Conservation (phyloP, 2,329 filamentous ascomycete species). For the Alternaria solani region DNA sequence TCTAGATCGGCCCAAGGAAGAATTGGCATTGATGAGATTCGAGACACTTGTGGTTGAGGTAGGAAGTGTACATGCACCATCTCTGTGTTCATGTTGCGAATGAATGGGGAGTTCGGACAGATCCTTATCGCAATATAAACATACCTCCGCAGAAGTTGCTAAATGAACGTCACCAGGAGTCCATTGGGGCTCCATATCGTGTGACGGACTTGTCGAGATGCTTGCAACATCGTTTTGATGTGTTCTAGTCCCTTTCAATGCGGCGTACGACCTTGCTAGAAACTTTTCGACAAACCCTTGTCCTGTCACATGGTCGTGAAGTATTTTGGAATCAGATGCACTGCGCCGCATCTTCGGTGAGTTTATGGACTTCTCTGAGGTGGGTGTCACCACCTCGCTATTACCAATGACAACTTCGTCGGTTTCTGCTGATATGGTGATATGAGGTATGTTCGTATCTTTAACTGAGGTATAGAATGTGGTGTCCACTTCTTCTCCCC, state of each 20-base stretch:
- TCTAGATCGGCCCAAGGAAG: neutral
- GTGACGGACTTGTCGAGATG: neutral
- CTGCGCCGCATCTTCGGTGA: neutral
- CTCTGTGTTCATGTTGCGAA: neutral
- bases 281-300: neutral
- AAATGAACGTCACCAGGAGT: neutral
- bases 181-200: neutral
- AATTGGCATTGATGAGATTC: neutral
- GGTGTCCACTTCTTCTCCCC: neutral
- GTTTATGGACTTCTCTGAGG: neutral
- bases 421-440: neutral
- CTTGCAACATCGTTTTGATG: constrained; percentile 1
- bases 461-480: neutral
- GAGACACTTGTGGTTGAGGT: neutral
- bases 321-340: neutral
- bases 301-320: neutral
- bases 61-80: neutral
- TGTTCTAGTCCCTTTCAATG: neutral
- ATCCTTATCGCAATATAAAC: neutral
- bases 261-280: neutral
- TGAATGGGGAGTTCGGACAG: neutral
- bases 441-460: neutral
- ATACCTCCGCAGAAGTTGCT: neutral
- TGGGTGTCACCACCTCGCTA: neutral
- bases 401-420: neutral